Base-by-base conservation (phyloP, 257 asterid genomes). In the Nicotiana sylvestris region DNA sequence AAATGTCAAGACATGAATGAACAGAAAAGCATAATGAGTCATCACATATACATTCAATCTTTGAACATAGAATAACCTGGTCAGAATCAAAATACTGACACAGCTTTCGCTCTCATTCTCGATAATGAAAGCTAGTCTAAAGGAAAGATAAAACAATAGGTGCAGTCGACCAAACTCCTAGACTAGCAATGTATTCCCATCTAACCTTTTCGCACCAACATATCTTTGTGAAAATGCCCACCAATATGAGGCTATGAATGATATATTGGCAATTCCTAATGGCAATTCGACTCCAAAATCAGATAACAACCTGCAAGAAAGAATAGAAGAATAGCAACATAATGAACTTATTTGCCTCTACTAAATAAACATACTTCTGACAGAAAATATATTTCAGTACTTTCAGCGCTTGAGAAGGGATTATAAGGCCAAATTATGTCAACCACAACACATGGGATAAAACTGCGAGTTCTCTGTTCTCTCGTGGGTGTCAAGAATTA, bases 241-340 rank as follows among this genome's bases (percentile, higher is more conserved):
- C 86, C 78, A 76, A 82, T 74, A n/a, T 60, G 82, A 33, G 64
- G 86, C 85, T 58, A 82, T 17, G 17, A 82, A 82, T 55, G 80
- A 83, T 80, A 43, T 18, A 55, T 29, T 55, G 60, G 70, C 82
- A 60, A 10, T 78, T 84, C 85, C 84, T 65, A 82, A 81, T 12
- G 70, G 81, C 80, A 46, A 80, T 67, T 81, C 32, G 6, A 77
- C 72, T 81, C 85, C 9, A 62, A 80, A 46, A 79, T n/a, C 61
- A 53, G 72, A 51, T 65, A 60, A 58, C 81, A 66, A 82, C 91
- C 91, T 81, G 85, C 88, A 85, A 87, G 66, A 76, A 84, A 43
- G 17, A 25, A 80, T 46, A 72, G 61, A 46, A 25, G 9, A 86
- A 74, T 60, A 29, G 66, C 78, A 18, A 78, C 5, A 29, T 76